Conservation (phyloP, 202 grass and related monocot genomes). For the Hordeum pubiflorum region DNA sequence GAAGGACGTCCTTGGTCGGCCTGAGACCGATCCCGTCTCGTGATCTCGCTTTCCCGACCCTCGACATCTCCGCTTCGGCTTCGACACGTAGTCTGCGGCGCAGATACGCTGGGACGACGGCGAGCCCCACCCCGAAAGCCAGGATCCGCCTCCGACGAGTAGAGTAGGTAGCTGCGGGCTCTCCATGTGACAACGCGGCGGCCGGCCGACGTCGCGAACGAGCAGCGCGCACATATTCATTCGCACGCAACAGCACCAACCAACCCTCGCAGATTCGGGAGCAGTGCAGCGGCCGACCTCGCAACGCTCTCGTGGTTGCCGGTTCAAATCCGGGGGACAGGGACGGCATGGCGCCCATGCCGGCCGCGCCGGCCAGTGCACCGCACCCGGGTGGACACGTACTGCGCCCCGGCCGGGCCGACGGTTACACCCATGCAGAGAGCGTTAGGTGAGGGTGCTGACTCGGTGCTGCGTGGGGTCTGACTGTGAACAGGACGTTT, state of each 20-base stretch:
- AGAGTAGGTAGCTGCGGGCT: neutral
- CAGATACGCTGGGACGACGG: conserved; percentile 14
- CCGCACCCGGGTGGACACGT: neutral
- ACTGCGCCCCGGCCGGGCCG: neutral
- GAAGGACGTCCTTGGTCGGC: neutral
- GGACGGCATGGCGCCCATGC: conserved; percentile 25
- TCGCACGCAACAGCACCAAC: neutral
- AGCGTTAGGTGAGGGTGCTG: conserved; percentile 23
- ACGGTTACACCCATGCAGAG: neutral
- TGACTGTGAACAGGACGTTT: neutral
- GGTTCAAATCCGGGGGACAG: conserved; percentile 15
- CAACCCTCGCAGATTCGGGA: neutral
- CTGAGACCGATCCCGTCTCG: neutral
- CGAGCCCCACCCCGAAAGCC: neutral
- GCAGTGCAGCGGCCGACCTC: neutral
- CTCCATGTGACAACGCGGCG: neutral
- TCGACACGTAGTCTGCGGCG: conserved; percentile 27
- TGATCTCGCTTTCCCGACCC: neutral
- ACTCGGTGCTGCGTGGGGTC: conserved; percentile 42
- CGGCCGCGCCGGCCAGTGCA: neutral
- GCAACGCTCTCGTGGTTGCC: neutral
- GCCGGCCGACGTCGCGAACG: neutral
- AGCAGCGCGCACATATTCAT: neutral
- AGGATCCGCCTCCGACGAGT: neutral
- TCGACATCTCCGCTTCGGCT: neutral